A percentile compares a stretch with the other conserved stretches of the same genome.
Evolutionary conservation across 2,329 filamentous ascomycete species (phyloP).

Genomic region (Aureobasidium sp.): DNA sequence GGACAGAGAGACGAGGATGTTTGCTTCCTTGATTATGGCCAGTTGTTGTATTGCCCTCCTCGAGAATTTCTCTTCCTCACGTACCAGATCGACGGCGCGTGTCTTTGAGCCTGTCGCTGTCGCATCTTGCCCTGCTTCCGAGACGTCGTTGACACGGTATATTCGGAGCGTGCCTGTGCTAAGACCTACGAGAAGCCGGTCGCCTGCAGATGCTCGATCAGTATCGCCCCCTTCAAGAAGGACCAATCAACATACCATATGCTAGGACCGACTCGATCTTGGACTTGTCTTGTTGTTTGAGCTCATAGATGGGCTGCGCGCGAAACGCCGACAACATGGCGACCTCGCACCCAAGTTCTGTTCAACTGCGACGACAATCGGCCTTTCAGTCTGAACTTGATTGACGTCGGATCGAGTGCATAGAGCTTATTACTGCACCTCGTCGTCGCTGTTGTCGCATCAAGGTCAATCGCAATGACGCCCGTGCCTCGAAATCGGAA

Average conservation of each 20-base stretch:
- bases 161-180: constrained; percentile 84
- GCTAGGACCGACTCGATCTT: constrained; percentile 94
- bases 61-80: constrained; percentile 92
- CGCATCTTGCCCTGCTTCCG: constrained; percentile 36
- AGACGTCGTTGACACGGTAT: constrained; percentile 76
- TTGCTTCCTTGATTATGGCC: constrained; percentile 91
- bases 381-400: not conserved
- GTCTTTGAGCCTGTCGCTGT: constrained; percentile 24
- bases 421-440: not conserved
- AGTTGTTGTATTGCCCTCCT: constrained; percentile 85
- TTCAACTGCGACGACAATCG: not conserved
- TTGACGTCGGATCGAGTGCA: not conserved
- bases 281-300: constrained; percentile 89
- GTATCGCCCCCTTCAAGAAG: too few relatives aligned
- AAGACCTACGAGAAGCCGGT: constrained; percentile 84
- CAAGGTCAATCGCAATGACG: constrained; percentile 1
- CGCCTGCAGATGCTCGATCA: constrained; percentile 47
- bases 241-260: constrained; percentile 53
- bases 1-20: constrained; percentile 81
- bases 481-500: not conserved
- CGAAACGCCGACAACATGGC: constrained; percentile 94
- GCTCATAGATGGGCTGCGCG: constrained; percentile 92
- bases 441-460: constrained; percentile 12
- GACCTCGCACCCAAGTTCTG: not conserved
- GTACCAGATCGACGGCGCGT: constrained; percentile 68